Base-by-base conservation (phyloP, 139 green algal species). In the Coccomyxa sp. region DNA sequence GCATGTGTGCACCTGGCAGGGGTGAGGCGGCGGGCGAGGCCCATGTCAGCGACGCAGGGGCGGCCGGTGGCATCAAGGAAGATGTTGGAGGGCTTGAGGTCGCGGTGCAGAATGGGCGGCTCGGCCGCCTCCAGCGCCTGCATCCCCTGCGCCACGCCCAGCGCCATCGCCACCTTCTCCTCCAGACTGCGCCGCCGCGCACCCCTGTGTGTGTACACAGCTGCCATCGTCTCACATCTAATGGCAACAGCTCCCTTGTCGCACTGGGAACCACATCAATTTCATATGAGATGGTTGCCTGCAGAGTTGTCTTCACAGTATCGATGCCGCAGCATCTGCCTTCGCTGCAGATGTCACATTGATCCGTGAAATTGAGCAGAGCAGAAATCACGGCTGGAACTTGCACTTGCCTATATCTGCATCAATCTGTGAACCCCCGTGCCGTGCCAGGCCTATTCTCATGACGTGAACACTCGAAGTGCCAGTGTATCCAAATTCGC, bases 61-160 rank as follows among this genome's bases (percentile, higher is more conserved):
- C 76, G 71, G 12, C 90, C 90, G 28, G 57, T 76, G 13, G 82
- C 82, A 31, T 86, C 77, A 21, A 86, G 76, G 57, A 86, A 83
- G 27, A 86, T 51, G 28, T 86, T 86, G 67, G n/a, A 80, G 66
- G 95, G 93, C 89, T 98, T 98, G 68, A 98, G 85, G 83, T 98
- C 94, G 27, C 94, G 83, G 88, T 98, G 94, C 31, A 97, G 79
- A 21, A 98, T 86, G 16, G 93, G 91, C 0, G 94, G 94, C 1
- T 79, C 58, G 31, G 85, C 89, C 0, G 83, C 79, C 84, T 96
- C 93, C 74, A 97, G 82, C 13, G 94, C 93, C 75, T 87, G 84
- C 86, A 91, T 91, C 74, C 90, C 89, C 12, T 83, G 83, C 57
- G 87, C 90, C 31, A 93, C 87, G 27, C 86, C 91, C 30, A 92